Conservation (phyloP, 78 protist genomes). For the slime mould (Dictyostelium discoideum) region dicty_2.7 NC_007090.3:4138001-4138500, state of each 20-base stretch:
- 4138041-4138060: neutral
- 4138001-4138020: too few relatives aligned
- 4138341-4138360: neutral
- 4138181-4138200: neutral
- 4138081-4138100: neutral
- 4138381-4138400: neutral
- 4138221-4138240: neutral
- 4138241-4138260: neutral
- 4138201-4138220: neutral
- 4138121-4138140: neutral
- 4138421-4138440: neutral
- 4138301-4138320: neutral
- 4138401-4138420: neutral
- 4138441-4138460: neutral
- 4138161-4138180: neutral
- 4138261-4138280: neutral
- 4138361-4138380: too few relatives aligned
- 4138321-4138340: neutral
- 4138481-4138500: neutral
- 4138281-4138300: neutral
- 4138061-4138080: neutral
- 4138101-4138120: neutral
- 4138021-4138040: neutral
- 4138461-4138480: neutral
- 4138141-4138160: neutral